Conservation (phyloP, 2,329 filamentous ascomycete species). For the Alternaria tenuissima region DNA sequence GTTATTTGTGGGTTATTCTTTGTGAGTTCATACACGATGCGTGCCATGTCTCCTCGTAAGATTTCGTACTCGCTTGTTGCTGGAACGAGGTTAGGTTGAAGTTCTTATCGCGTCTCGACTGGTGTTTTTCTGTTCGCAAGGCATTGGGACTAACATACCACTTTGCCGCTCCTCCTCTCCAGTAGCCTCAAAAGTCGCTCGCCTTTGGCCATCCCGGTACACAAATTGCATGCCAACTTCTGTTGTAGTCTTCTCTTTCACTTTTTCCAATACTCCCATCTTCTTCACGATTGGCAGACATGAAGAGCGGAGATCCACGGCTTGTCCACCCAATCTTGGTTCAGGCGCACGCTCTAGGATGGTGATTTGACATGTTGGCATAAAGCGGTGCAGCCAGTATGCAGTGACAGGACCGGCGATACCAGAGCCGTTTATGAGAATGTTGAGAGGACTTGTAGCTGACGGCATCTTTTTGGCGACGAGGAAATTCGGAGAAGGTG, state of each 20-base stretch:
- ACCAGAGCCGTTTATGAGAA: conserved; percentile 43
- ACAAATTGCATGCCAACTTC: conserved; percentile 60
- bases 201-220: conserved; percentile 30
- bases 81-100: not conserved
- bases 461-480: not conserved
- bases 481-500: not conserved
- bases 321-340: conserved; percentile 59
- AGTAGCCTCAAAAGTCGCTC: conserved; percentile 45
- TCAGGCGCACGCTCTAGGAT: conserved; percentile 54
- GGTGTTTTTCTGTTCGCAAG: not conserved
- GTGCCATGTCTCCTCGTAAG: conserved; percentile 65
- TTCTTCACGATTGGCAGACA: conserved; percentile 53
- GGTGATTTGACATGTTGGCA: conserved; percentile 44
- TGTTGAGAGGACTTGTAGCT: conserved; percentile 18
- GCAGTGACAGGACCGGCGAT: conserved; percentile 55
- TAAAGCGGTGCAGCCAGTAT: conserved; percentile 55
- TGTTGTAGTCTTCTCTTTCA: conserved; percentile 52
- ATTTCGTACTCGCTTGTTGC: conserved; percentile 67
- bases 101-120: not conserved
- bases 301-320: conserved; percentile 63
- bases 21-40: conserved; percentile 59
- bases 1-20: conserved; percentile 33
- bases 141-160: not conserved
- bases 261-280: conserved; percentile 60
- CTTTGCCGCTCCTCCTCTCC: conserved; percentile 11